phyloP scores from a whole-genome alignment of 1,284 basidiomycete species.

The Leccinum subfulvum region DNA sequence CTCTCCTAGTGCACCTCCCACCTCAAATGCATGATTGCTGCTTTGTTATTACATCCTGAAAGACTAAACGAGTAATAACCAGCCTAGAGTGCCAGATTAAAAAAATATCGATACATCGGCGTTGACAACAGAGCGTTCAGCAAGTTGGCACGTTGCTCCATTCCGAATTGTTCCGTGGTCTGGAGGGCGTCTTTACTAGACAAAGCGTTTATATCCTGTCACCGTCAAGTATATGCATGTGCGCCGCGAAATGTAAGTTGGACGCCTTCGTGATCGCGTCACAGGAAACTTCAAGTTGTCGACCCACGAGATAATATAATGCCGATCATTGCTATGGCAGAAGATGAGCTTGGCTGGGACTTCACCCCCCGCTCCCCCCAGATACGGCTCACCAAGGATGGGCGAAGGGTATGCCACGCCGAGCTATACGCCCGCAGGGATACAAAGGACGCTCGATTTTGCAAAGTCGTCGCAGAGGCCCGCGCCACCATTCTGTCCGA shows the following conservation, averaged over 20 bases:
- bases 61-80: conserved; percentile 18
- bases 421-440: conserved; percentile 20
- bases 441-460: conserved; percentile 14
- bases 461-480: conserved; percentile 28
- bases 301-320: conserved; percentile 23
- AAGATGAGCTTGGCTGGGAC: not conserved
- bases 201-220: conserved; percentile 15
- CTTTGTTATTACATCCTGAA: conserved; percentile 2
- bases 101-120: not conserved
- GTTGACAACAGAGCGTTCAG: conserved; percentile 1
- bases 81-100: conserved; percentile 3
- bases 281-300: conserved; percentile 30
- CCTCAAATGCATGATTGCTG: conserved; percentile 20
- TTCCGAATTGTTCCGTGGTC: conserved; percentile 13
- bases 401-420: conserved; percentile 20
- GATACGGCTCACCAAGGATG: conserved; percentile 21
- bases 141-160: conserved; percentile 29
- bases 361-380: not conserved
- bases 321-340: conserved; percentile 21
- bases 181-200: conserved; percentile 14
- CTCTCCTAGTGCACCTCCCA: not conserved
- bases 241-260: conserved; percentile 28
- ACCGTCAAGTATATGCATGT: conserved; percentile 24
- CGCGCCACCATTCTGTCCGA: conserved; percentile 1
- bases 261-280: conserved; percentile 30